Base-by-base conservation (phyloP, 164 flowering plant genomes). In the Magnolia sinica region DNA sequence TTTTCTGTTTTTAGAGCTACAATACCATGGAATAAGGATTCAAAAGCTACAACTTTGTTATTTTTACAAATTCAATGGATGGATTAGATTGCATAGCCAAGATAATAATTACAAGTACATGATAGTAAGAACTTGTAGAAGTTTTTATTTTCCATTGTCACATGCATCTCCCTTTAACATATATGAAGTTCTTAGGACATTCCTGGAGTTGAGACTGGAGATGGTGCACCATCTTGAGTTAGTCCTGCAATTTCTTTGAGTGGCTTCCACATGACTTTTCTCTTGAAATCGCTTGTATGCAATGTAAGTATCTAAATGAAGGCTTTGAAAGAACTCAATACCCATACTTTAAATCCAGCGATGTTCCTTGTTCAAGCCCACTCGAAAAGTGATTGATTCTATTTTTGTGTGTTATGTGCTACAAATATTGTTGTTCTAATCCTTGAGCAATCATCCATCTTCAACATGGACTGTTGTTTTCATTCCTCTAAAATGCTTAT, bases 221-320 rank as follows among this genome's bases (percentile, higher is more conserved):
- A 29, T 29, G 45, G 7, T 31, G 71, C 71, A 7, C 0, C 24
- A 7, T 65, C 76, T 45, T 73, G 50, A 13, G 80, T 68, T 5
- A 78, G 70, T 14, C 73, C 80, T 19, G 80, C 76, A 22, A 78
- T 78, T 50, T 78, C 73, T 68, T 51, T 78, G 19, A 78, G 76
- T 37, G 80, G 80, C 68, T 73, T 78, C 80, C 80, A 78, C 73
- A 74, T 49, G 50, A 78, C 20, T 37, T 68, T 78, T 74, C 76
- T 78, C 80, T 68, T 73, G 76, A 10, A 55, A 55, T 55, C 59
- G 59, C 1, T 55, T 55, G 59, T 14, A 37, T 0, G 11, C 61
- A 16, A 55, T 10, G 61, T 13, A 55, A 55, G 18, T 5, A 3
- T 3, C 45, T 37, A 3, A 5, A 37, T 4, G 45, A 37, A 37